Evolutionary conservation across 345 rosid genomes (phyloP), one percentile per base, ranked within the genome.

Genomic region (Citrus glauca): DNA sequence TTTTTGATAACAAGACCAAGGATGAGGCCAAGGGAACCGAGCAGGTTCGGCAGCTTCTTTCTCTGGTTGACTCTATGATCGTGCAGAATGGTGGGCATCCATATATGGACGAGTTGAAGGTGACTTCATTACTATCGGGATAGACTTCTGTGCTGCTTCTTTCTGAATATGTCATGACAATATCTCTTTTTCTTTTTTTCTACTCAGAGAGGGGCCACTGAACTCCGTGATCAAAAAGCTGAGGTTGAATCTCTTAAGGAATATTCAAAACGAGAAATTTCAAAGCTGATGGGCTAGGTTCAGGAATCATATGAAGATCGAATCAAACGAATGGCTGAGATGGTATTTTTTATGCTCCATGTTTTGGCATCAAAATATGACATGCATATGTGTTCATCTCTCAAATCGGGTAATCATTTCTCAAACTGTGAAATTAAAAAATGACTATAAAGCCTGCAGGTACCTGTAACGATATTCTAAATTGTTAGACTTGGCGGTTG

Each of bases 191-290:
- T 7, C 28, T 75, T 17, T 33, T 33, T 66, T 65, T 76, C 37
- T 27, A 1, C 63, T 75, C 88, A 95, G 95, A 89, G 81, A 73
- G 98, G 88, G 69, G 98, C 88, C 56, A 84, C 42, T 81, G 91
- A 85, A 83, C 92, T 93, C 42, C 89, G 83, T 33, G 91, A 88
- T 81, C 91, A 87, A 81, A 92, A 88, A 78, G 88, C 79, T 73
- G 89, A 82, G 77, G 90, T 90, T 79, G 90, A 84, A 62, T 88
- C 91, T 40, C 73, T 90, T 24, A 77, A 84, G 81, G 97, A 95
- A 38, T 84, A 85, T 82, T 81, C 97, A 56, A 80, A 86, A 75
- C 75, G 65, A 63, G 91, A 92, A 84, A 87, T 90, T 74, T 79
- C 82, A 28, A 83, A 82, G 85, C 79, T 93, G 63, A 86, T 87